A percentile compares a stretch with the other conserved stretches of the same genome.
Conservation (phyloP, 179 eudicot species). For the Spergularia azorica region DNA sequence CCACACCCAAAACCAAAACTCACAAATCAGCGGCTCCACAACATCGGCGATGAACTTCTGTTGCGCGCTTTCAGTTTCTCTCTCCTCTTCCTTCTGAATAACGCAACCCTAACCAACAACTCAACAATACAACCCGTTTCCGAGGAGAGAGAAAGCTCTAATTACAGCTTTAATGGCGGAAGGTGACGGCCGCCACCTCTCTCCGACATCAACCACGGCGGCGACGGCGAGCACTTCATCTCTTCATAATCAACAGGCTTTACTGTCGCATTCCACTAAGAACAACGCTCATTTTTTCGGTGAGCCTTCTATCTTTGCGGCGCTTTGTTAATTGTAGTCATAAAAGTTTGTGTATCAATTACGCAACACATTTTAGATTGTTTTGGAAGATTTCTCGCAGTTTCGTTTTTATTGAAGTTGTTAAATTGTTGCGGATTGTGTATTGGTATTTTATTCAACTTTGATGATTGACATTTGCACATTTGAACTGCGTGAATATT, state of each 20-base stretch:
- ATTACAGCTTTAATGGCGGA: constrained; percentile 32
- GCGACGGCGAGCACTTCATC: constrained; percentile 22
- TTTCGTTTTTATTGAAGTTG: too few species aligned
- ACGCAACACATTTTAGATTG: too few species aligned
- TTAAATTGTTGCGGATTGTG: too few species aligned
- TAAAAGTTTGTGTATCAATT: too few species aligned
- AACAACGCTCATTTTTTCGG: constrained; percentile 33
- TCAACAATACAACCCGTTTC: constrained; percentile 1
- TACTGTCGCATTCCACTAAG: constrained; percentile 23
- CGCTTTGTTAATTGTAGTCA: too few species aligned
- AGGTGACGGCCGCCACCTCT: constrained; percentile 20
- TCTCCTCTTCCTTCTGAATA: neutral
- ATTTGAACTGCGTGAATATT: neutral
- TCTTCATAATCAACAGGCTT: constrained; percentile 1
- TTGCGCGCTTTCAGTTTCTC: constrained; percentile 3
- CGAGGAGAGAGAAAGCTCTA: constrained; percentile 1
- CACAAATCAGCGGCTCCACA: neutral
- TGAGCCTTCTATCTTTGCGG: neutral
- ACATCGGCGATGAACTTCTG: constrained; percentile 3
- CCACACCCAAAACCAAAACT: too few species aligned
- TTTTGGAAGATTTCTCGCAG: too few species aligned
- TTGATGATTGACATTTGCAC: too few species aligned
- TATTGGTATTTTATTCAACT: too few species aligned
- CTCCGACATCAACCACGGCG: constrained; percentile 37
- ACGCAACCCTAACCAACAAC: constrained; percentile 23